Conservation (phyloP, 805 yeast genomes). For the Myxozyma neglecta region DNA sequence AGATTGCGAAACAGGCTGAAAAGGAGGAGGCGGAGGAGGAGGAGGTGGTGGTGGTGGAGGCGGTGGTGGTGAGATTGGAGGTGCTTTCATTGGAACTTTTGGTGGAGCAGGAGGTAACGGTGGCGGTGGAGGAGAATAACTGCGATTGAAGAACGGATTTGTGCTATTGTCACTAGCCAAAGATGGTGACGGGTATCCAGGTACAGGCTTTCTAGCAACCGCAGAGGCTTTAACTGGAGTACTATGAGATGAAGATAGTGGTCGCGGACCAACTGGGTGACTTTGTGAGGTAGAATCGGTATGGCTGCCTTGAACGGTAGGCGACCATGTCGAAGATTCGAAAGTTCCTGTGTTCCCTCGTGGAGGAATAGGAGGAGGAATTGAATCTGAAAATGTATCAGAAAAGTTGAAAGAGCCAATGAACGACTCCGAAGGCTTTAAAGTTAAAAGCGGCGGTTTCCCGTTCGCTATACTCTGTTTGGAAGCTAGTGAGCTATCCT, state of each 20-base stretch:
- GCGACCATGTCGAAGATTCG: constrained; percentile 1
- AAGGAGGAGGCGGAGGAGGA: not conserved
- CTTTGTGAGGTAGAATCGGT: not conserved
- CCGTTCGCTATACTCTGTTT: not conserved
- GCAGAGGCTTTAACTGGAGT: not conserved
- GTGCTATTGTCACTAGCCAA: not conserved
- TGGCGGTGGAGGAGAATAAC: too few species aligned
- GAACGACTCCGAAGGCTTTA: constrained; percentile 3
- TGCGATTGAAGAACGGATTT: not conserved
- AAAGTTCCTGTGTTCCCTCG: not conserved
- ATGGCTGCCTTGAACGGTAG: not conserved
- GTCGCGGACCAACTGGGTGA: constrained; percentile 1
- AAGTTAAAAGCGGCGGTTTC: not conserved
- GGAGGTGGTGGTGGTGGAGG: constrained; percentile 7
- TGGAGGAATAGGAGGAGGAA: not conserved
- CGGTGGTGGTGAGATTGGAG: not conserved
- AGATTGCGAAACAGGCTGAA: not conserved
- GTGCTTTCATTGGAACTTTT: not conserved
- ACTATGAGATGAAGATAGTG: not conserved
- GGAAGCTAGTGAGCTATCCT: constrained; percentile 11
- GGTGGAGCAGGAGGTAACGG: too few species aligned
- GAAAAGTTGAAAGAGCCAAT: not conserved
- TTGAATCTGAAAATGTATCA: not conserved
- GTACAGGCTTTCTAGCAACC: constrained; percentile 5
- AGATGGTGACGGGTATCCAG: not conserved